These are phyloP conservation scores for Neurospora sp. DNA, from an alignment of 495 filamentous ascomycete species.

Conservation along the genomic window DNA sequence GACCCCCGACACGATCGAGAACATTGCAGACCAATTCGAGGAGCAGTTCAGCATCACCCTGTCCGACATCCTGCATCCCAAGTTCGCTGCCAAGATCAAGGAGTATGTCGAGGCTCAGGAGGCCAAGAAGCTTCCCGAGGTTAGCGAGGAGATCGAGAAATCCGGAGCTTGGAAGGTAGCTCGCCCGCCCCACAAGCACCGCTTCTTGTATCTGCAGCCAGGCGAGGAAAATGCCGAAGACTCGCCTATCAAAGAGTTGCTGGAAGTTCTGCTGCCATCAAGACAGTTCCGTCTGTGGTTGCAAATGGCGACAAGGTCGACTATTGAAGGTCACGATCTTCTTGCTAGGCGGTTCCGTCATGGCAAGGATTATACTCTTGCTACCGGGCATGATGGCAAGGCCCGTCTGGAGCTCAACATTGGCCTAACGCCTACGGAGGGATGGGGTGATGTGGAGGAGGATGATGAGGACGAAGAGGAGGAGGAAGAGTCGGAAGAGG, in stretches of 20 bases:
- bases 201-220: conserved; percentile 71
- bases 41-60: conserved; percentile 76
- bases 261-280: conserved; percentile 72
- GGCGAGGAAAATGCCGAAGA: conserved; percentile 17
- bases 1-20: conserved; percentile 85
- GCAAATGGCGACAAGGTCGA: conserved; percentile 61
- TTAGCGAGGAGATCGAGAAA: conserved; percentile 49
- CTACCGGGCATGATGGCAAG: conserved; percentile 70
- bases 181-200: conserved; percentile 88
- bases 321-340: conserved; percentile 55
- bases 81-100: conserved; percentile 59
- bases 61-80: conserved; percentile 62
- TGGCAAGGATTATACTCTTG: conserved; percentile 85
- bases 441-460: conserved; percentile 69
- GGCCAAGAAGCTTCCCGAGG: conserved; percentile 30
- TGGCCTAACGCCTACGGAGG: conserved; percentile 66
- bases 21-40: conserved; percentile 65
- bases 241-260: conserved; percentile 61
- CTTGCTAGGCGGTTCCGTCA: conserved; percentile 75
- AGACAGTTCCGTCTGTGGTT: conserved; percentile 89
- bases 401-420: conserved; percentile 82
- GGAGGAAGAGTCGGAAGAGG: conserved; percentile 26
- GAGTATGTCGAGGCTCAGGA: conserved; percentile 60
- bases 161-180: conserved; percentile 59
- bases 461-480: conserved; percentile 40